A percentile compares a stretch with the other conserved stretches of the same genome.
phyloP scores from a whole-genome alignment of 805 yeast genomes.

The Lipomyces japonicus region DNA sequence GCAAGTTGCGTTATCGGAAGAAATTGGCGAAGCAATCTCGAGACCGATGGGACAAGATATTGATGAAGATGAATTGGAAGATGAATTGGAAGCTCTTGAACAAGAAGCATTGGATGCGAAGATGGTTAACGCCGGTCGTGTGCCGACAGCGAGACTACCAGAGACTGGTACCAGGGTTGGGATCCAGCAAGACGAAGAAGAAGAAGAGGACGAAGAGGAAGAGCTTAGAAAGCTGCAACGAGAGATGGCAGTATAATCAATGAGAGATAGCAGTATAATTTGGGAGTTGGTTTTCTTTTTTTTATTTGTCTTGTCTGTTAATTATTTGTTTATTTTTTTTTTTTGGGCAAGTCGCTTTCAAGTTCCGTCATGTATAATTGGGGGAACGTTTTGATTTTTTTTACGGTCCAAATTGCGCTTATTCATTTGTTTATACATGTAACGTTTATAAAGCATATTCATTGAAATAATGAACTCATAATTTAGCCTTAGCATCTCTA shows the following conservation, averaged over 20 bases:
- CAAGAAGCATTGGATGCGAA: conserved; percentile 70
- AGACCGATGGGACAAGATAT: conserved; percentile 70
- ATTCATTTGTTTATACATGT: too few species aligned
- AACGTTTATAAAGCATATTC: too few species aligned
- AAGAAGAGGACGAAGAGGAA: conserved; percentile 44
- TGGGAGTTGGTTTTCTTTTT: neutral
- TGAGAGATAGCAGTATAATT: too few species aligned
- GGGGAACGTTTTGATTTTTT: too few species aligned
- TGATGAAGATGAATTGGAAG: conserved; percentile 85
- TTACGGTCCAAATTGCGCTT: too few species aligned
- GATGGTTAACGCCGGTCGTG: conserved; percentile 40
- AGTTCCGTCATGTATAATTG: too few species aligned
- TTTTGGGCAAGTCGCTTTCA: neutral
- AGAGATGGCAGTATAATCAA: conserved; percentile 41
- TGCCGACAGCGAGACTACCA: conserved; percentile 34
- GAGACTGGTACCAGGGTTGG: conserved; percentile 30
- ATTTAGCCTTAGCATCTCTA: too few species aligned
- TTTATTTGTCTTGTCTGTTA: neutral
- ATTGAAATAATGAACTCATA: too few species aligned
- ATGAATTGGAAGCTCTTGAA: conserved; percentile 83
- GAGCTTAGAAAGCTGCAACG: conserved; percentile 44
- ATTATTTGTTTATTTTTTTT: neutral
- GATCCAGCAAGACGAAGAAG: conserved; percentile 30
- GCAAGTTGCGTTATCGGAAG: conserved; percentile 92
- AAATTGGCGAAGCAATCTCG: conserved; percentile 92